phyloP scores from a whole-genome alignment of 2,329 filamentous ascomycete species.

The Exophiala phaeomuriformis region DNA sequence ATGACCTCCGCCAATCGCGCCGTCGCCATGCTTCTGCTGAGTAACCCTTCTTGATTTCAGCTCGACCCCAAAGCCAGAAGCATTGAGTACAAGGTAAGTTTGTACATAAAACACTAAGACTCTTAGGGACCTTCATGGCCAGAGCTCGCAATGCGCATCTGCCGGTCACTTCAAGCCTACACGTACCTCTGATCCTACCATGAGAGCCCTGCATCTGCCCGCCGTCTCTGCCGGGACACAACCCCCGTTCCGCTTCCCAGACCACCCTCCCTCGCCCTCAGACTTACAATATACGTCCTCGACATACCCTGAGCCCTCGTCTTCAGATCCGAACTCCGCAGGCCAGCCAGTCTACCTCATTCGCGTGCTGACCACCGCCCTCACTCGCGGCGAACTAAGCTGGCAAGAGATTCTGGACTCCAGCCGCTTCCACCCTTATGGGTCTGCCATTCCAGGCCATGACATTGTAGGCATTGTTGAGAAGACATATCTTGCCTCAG shows the following conservation, averaged over 20 bases:
- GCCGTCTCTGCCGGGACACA: no score
- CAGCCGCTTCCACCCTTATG: conserved; percentile 25
- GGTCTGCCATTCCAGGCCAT: conserved; percentile 36
- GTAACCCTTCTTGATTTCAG: no score
- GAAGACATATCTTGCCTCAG: conserved; percentile 30
- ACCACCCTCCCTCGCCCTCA: conserved; percentile 24
- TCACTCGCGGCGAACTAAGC: conserved; percentile 35
- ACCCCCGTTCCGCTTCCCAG: conserved; percentile 11
- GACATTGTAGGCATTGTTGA: conserved; percentile 37
- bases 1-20: no score
- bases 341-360: conserved; percentile 34
- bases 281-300: conserved; percentile 31
- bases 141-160: no score
- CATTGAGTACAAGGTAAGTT: no score
- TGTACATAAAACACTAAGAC: no score
- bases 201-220: no score
- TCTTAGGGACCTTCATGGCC: no score
- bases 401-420: conserved; percentile 9
- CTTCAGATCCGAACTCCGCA: conserved; percentile 16
- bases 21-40: no score
- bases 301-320: conserved; percentile 31
- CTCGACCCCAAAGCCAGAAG: no score
- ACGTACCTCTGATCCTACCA: no score
- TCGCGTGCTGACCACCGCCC: conserved; percentile 35
- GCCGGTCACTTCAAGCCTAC: no score